These are phyloP conservation scores for Phytophthora pluvialis DNA, from an alignment of 352 stramenopile genomes.

Conservation along the genomic window DNA sequence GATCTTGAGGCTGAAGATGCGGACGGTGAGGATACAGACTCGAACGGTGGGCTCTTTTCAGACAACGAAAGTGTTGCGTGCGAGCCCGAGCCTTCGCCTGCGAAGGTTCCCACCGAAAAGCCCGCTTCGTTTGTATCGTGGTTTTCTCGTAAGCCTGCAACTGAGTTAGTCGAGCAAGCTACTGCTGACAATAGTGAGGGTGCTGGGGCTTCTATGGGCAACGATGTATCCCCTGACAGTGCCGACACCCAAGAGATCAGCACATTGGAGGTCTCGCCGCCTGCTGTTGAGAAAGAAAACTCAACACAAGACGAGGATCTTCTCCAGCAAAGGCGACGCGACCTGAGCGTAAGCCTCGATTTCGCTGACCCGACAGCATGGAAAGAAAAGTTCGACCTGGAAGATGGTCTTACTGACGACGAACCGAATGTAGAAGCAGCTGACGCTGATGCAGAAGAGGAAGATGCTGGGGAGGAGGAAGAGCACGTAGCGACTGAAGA, in stretches of 20 bases:
- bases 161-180: not conserved
- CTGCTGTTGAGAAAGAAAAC: slow-evolving; percentile 21
- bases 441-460: slow-evolving; percentile 19
- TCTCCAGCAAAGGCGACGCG: slow-evolving; percentile 42
- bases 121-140: slow-evolving; percentile 35
- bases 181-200: slow-evolving; percentile 1
- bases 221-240: slow-evolving; percentile 11
- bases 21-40: slow-evolving; percentile 40
- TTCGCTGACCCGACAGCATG: slow-evolving; percentile 75
- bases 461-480: slow-evolving; percentile 11
- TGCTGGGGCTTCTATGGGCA: not conserved
- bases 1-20: slow-evolving; percentile 36
- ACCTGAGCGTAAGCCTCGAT: slow-evolving; percentile 76
- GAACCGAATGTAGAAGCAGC: slow-evolving; percentile 46
- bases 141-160: slow-evolving; percentile 40
- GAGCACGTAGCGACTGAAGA: slow-evolving; percentile 34
- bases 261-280: not conserved
- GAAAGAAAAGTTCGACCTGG: slow-evolving; percentile 78
- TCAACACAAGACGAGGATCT: slow-evolving; percentile 41
- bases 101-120: slow-evolving; percentile 17
- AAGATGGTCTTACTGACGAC: slow-evolving; percentile 66
- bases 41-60: slow-evolving; percentile 20
- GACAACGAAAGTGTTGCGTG: slow-evolving; percentile 19
- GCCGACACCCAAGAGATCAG: not conserved
- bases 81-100: slow-evolving; percentile 27